Percentiles rank a stretch among this genome's conserved stretches.
phyloP scores from a whole-genome alignment of 1,139 yeast genomes.

The Hyphopichia wangnamkhiaoensis region DNA sequence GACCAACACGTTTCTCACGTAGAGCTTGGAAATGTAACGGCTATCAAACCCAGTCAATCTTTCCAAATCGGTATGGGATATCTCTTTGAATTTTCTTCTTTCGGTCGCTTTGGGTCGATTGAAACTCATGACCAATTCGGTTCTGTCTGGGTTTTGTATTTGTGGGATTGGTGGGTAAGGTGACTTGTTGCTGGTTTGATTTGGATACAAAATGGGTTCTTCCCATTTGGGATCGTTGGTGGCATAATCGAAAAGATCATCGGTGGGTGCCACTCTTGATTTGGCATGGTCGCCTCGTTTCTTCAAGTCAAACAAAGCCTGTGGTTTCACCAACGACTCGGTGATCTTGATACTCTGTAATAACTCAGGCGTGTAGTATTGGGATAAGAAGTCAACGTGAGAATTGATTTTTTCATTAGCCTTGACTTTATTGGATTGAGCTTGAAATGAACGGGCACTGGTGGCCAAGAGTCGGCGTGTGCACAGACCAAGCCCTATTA shows the following conservation, averaged over 20 bases:
- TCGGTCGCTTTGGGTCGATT: conserved; percentile 12
- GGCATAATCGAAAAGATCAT: conserved; percentile 30
- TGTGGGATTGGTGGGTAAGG: conserved; percentile 49
- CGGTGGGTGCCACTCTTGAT: conserved; percentile 36
- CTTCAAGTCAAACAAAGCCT: conserved; percentile 43
- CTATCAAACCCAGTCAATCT: conserved; percentile 75
- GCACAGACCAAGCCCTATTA: neutral
- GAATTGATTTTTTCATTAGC: conserved; percentile 22
- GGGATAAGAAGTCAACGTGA: conserved; percentile 62
- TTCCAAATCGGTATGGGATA: conserved; percentile 55
- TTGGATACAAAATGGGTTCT: conserved; percentile 49
- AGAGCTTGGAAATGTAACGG: conserved; percentile 62
- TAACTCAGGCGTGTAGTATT: conserved; percentile 75
- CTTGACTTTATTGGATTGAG: neutral
- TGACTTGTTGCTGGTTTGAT: conserved; percentile 39
- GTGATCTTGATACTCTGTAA: conserved; percentile 80
- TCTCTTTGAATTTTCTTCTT: conserved; percentile 10
- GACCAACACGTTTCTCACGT: conserved; percentile 66
- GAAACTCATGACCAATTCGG: conserved; percentile 42
- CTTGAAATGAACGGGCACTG: neutral
- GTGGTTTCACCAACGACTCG: conserved; percentile 71
- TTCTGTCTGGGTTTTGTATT: conserved; percentile 41
- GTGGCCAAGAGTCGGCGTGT: neutral
- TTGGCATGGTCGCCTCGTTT: conserved; percentile 31
- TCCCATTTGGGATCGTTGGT: conserved; percentile 45